Base-by-base conservation (phyloP, 2,329 filamentous ascomycete species). In the Cadophora sp. region DNA sequence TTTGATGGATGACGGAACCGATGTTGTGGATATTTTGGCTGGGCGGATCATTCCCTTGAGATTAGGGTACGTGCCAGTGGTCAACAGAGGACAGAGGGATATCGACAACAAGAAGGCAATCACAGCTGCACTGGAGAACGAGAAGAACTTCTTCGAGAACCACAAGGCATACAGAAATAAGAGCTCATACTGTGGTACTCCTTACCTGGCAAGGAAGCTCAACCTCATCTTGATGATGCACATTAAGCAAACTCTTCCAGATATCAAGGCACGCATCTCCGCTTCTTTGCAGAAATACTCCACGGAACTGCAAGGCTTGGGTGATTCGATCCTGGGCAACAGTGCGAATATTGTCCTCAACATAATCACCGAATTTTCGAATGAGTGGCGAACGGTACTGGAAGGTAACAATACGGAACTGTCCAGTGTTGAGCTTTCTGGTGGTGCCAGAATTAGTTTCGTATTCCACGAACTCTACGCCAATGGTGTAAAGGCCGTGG, bases 191-290 rank as follows among this genome's bases (percentile, higher is more conserved):
- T 99, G 96, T 81, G 96, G 96, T 80, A 99, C 96, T 3, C 96
- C 96, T 4, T 99, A 99, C 79, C 85, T 99, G 69, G 96, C 96
- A 4, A 90, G 95, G 74, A 99, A 99, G 83, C 88, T 99, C 69
- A 99, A 99, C 82, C 86, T 99, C 77, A 98, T 99, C 78, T 87
- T 99, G 75, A 98, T 99, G 95, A 99, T 99, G 96, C 96, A 99
- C 84, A 99, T 99, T 85, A 99, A 99, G 83, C 95, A 99, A 84
- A 99, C 96, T 1, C 87, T 99, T 16, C 96, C 96, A 50, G 96
- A 99, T 79, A 99, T 99, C 85, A 99, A 99, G 84, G 93, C 92
- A 16, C 92, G 97, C 72, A 99, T 99, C 75, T 88, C 92, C n/a
- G 92, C 92, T 73, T 97, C 95, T 16, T 85, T 99, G 69, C 91